phyloP scores from a whole-genome alignment of 768 basidiomycete genomes.

The Coprinopsis cinerea region DNA sequence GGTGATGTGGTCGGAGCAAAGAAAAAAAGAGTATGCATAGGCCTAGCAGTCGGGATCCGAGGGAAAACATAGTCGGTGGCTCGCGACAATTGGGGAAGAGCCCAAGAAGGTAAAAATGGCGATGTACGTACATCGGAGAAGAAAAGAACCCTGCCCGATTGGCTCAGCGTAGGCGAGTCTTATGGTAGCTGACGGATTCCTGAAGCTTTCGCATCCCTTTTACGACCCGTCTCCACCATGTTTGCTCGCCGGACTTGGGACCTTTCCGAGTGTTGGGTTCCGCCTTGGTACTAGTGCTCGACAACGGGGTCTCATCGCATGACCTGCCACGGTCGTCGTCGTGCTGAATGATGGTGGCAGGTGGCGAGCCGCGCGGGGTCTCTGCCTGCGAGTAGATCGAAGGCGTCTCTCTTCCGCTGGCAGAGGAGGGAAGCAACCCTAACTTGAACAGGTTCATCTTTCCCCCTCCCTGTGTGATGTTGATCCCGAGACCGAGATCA shows the following conservation, averaged over 20 bases:
- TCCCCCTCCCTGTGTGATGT: slow-evolving; percentile 31
- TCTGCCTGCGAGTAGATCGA: slow-evolving; percentile 31
- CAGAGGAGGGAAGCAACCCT: slow-evolving; percentile 28
- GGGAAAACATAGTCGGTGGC: too few relatives aligned
- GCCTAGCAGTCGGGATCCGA: too few relatives aligned
- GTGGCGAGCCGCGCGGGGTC: slow-evolving; percentile 23
- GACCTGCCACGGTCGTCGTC: background rate
- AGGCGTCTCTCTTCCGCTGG: slow-evolving; percentile 30
- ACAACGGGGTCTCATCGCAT: slow-evolving; percentile 17
- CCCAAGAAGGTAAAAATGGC: background rate
- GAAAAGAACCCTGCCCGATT: too few relatives aligned
- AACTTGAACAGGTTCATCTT: slow-evolving; percentile 36
- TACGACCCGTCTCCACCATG: slow-evolving; percentile 15
- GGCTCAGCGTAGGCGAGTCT: background rate
- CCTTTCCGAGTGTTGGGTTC: slow-evolving; percentile 4
- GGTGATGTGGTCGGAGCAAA: too few relatives aligned
- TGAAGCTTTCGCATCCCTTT: slow-evolving; percentile 11
- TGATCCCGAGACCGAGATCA: slow-evolving; percentile 27
- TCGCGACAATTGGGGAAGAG: too few relatives aligned
- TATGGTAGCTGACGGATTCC: slow-evolving; percentile 1
- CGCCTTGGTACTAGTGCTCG: slow-evolving; percentile 22
- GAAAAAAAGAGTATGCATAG: too few relatives aligned
- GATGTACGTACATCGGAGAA: too few relatives aligned
- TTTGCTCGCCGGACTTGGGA: background rate
- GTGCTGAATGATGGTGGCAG: slow-evolving; percentile 9